These are phyloP conservation scores for Nothophaeocryptopus gaeumannii DNA, from an alignment of 2,329 filamentous ascomycete species.

Conservation along the genomic window DNA sequence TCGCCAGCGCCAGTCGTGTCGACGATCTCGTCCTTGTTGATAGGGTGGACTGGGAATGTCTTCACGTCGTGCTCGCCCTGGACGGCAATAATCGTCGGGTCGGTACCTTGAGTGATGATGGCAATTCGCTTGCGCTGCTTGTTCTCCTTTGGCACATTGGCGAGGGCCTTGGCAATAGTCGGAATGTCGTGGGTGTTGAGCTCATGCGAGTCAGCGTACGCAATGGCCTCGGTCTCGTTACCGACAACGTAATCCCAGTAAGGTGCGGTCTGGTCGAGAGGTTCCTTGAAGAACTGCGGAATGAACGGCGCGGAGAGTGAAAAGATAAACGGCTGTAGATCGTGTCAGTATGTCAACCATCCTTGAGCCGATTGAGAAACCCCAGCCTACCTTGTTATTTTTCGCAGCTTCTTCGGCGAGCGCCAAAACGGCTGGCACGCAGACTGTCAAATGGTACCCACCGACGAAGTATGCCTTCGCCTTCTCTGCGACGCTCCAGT, in stretches of 20 bases:
- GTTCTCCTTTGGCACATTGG: conserved; percentile 91
- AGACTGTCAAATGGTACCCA: conserved; percentile 97
- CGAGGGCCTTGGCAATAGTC: conserved; percentile 81
- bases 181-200: conserved; percentile 72
- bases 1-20: conserved; percentile 97
- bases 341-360: conserved; percentile 15
- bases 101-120: conserved; percentile 92
- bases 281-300: conserved; percentile 95
- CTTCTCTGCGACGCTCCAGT: conserved; percentile 88
- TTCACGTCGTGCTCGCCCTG: conserved; percentile 61
- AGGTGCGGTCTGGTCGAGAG: conserved; percentile 76
- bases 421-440: conserved; percentile 82
- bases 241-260: conserved; percentile 97
- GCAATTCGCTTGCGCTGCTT: conserved; percentile 75
- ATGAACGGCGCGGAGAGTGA: conserved; percentile 96
- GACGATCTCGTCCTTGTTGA: conserved; percentile 74
- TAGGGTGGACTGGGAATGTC: conserved; percentile 77
- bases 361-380: conserved; percentile 4
- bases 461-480: conserved; percentile 90
- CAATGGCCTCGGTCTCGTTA: conserved; percentile 90
- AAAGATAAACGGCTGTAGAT: conserved; percentile 67
- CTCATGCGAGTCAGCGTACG: conserved; percentile 80
- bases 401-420: conserved; percentile 84
- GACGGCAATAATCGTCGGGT: conserved; percentile 78
- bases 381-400: conserved; percentile 69